A percentile compares a stretch with the other conserved stretches of the same genome.
Evolutionary conservation across 495 filamentous ascomycete species (phyloP).

Genomic region (Aspergillus wentii): DNA sequence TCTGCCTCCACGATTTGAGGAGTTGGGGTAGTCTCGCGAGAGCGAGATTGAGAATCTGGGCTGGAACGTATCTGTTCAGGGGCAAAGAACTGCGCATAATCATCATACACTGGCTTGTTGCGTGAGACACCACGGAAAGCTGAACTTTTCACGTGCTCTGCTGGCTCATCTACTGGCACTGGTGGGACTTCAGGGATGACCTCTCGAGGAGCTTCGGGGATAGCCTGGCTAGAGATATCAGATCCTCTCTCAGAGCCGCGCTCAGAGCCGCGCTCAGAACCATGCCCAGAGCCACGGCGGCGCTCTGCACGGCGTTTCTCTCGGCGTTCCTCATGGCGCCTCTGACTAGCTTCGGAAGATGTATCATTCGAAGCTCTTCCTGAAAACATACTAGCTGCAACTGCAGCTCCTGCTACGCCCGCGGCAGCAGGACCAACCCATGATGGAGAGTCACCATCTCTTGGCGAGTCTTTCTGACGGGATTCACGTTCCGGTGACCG

Average conservation of each 20-base stretch:
- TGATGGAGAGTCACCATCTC: constrained; percentile 23
- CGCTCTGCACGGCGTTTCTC: constrained; percentile 39
- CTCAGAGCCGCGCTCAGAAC: too few relatives aligned
- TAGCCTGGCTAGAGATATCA: constrained; percentile 16
- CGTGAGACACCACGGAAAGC: constrained; percentile 18
- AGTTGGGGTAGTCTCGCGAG: constrained; percentile 16
- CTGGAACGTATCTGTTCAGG: constrained; percentile 33
- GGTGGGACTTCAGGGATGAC: too few relatives aligned
- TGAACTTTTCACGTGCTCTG: constrained; percentile 17
- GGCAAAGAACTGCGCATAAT: constrained; percentile 40
- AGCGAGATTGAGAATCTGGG: constrained; percentile 11
- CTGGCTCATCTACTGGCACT: too few relatives aligned
- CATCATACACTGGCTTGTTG: constrained; percentile 30
- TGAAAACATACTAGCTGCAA: constrained; percentile 34
- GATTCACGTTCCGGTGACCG: not conserved
- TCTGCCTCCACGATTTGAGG: constrained; percentile 30
- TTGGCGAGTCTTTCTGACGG: not conserved
- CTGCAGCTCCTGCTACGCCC: constrained; percentile 44
- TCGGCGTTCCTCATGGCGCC: constrained; percentile 23
- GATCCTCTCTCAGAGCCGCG: constrained; percentile 15
- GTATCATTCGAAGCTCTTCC: constrained; percentile 34
- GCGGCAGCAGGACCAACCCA: constrained; percentile 42
- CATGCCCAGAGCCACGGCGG: constrained; percentile 13
- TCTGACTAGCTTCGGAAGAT: constrained; percentile 24
- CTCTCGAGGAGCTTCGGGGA: constrained; percentile 8